Evolutionary conservation across 2,329 filamentous ascomycete species (phyloP).

Genomic region (Paraphoma sp.): DNA sequence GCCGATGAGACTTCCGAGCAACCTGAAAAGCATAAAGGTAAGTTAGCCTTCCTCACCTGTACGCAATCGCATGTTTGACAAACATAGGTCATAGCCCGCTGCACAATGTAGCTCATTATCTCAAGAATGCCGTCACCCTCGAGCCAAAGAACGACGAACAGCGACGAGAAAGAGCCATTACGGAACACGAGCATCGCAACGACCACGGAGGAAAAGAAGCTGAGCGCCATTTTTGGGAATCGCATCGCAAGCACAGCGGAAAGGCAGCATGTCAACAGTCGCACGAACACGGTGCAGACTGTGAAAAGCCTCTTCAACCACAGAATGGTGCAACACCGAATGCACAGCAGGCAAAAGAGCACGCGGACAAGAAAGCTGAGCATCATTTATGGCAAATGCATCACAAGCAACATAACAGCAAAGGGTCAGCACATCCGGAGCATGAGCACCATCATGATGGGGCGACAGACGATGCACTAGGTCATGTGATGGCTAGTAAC

Average conservation of each 20-base stretch:
- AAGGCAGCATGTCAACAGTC: neutral
- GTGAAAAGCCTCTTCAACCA: neutral
- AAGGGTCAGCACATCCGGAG: neutral
- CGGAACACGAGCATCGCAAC: slow-evolving; percentile 1
- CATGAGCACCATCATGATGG: neutral
- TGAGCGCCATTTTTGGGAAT: slow-evolving; percentile 4
- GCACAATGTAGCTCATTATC: slow-evolving; percentile 4
- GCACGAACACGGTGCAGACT: neutral
- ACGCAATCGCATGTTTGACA: no score
- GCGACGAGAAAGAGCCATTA: neutral
- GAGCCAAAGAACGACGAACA: slow-evolving; percentile 1
- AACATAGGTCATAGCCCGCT: neutral
- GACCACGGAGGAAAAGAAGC: slow-evolving; percentile 2
- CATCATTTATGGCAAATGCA: neutral
- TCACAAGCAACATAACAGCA: neutral
- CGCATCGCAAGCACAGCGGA: neutral
- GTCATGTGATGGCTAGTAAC: neutral
- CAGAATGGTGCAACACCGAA: neutral
- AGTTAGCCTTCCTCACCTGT: neutral
- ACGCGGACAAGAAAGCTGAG: neutral
- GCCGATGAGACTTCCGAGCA: neutral
- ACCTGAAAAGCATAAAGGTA: slow-evolving; percentile 3
- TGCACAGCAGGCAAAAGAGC: neutral
- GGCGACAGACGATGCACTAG: neutral
- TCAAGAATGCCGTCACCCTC: slow-evolving; percentile 3